Evolutionary conservation across 164 flowering plant species (phyloP), one percentile per base, ranked within the genome.

Genomic region (Vitis rupestris): DNA sequence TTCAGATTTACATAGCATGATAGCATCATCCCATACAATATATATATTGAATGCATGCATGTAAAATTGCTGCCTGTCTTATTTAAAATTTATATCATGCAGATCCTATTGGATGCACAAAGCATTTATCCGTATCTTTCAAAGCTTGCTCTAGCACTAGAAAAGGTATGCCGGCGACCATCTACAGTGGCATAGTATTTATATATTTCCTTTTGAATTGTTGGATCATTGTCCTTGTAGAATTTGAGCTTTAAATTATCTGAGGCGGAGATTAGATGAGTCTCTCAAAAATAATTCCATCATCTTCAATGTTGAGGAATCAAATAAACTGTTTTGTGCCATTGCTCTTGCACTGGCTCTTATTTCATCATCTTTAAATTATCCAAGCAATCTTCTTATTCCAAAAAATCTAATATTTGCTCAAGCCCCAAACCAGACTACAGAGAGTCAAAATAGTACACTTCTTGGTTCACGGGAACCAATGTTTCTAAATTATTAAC

Each of bases 71-170:
- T 27, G 12, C 69, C 69, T 69, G 12, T 72, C 69, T 69, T 19
- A 64, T 72, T 59, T 50, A 13, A 68, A 50, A 31, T 70, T 58
- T 64, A 17, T 66, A 58, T 59, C 76, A 59, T 59, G 65, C 87
- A 94, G 98, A 90, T 94, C 65, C 74, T 94, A 54, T 68, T 92
- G 79, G 72, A 74, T 72, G 84, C 93, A 57, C 80, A 68, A 68
- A 82, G 74, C 72, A 86, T 92, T 59, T 94, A 94, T 75, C 90
- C 97, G 9, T 88, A 81, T 56, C 89, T 92, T 55, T 85, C 92
- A 64, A 94, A 92, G 83, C 96, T 94, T 75, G 91, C 94, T 61
- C 76, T 89, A 52, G 98, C 98, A 60, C 78, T 94, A 54, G 98
- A 94, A 80, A 94, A 94, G 97, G 98, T 90, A 74, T 54, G 76